A percentile compares a stretch with the other conserved stretches of the same genome.
These are phyloP conservation scores for Helenozyma baotianmanensis DNA, from an alignment of 805 yeast genomes.

Conservation along the genomic window DNA sequence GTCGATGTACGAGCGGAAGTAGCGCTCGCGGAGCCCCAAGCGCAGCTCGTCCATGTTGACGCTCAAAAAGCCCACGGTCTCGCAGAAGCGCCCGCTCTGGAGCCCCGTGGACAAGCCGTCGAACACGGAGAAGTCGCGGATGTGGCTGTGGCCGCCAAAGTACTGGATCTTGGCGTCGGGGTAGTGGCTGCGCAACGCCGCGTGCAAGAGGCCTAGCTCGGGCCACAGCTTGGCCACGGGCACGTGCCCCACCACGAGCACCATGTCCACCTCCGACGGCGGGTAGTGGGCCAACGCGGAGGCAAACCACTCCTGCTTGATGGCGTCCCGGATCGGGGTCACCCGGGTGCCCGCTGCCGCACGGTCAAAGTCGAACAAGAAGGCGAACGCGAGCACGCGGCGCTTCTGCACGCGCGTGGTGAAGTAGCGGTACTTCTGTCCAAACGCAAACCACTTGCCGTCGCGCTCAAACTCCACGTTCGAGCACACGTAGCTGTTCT, in stretches of 20 bases:
- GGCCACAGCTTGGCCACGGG: constrained; percentile 55
- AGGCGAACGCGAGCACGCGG: constrained; percentile 67
- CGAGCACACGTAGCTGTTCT: constrained; percentile 63
- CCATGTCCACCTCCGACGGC: constrained; percentile 48
- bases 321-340: constrained; percentile 50
- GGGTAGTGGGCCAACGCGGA: constrained; percentile 33
- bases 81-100: constrained; percentile 93
- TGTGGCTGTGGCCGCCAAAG: constrained; percentile 93
- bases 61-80: constrained; percentile 87
- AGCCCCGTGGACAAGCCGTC: constrained; percentile 69
- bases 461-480: constrained; percentile 55
- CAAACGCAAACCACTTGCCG: constrained; percentile 47
- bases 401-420: constrained; percentile 49
- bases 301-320: constrained; percentile 62
- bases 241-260: constrained; percentile 74
- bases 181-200: constrained; percentile 48
- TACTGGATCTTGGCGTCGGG: constrained; percentile 71
- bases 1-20: constrained; percentile 71
- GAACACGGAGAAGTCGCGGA: constrained; percentile 71
- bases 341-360: constrained; percentile 61
- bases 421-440: constrained; percentile 62
- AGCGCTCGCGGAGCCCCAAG: constrained; percentile 16
- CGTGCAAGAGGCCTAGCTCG: constrained; percentile 48
- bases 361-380: constrained; percentile 69
- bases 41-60: constrained; percentile 30